phyloP scores from a whole-genome alignment of 1,139 yeast genomes.

The Yamadazyma triangularis region DNA sequence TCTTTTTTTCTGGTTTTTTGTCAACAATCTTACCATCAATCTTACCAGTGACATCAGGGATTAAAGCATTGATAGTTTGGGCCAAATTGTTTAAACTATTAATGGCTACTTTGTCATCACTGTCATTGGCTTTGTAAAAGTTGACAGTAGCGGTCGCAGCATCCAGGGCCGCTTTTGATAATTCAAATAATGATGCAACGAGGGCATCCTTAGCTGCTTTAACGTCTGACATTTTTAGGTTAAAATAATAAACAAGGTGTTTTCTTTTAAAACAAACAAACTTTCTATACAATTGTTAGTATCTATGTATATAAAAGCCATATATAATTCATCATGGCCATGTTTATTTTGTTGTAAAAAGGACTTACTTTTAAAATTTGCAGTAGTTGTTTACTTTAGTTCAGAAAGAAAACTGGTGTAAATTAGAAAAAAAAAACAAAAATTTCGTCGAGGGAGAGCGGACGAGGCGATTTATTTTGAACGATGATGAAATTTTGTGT shows the following conservation, averaged over 20 bases:
- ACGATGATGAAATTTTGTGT: not conserved
- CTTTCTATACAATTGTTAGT: not conserved
- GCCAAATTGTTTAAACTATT: slow-evolving; percentile 33
- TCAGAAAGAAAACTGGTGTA: slow-evolving; percentile 1
- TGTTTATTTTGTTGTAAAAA: too few species aligned
- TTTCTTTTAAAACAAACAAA: too few species aligned
- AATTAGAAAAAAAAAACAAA: slow-evolving; percentile 1
- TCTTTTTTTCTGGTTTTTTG: slow-evolving; percentile 32
- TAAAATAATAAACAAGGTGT: not conserved
- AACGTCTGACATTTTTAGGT: slow-evolving; percentile 29
- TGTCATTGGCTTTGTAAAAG: slow-evolving; percentile 54
- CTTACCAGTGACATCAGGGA: slow-evolving; percentile 13
- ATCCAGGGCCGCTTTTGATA: slow-evolving; percentile 76
- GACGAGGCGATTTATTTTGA: not conserved
- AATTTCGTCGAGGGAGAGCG: slow-evolving; percentile 3
- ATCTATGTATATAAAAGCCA: not conserved
- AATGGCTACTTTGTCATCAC: slow-evolving; percentile 18
- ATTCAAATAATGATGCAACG: slow-evolving; percentile 72
- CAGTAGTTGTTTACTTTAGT: slow-evolving; percentile 1
- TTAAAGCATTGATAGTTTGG: slow-evolving; percentile 15
- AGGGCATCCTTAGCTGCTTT: slow-evolving; percentile 48
- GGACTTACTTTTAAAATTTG: too few species aligned
- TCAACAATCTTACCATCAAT: slow-evolving; percentile 12
- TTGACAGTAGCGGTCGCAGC: slow-evolving; percentile 75
- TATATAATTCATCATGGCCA: too few species aligned